A percentile compares a stretch with the other conserved stretches of the same genome.
These are phyloP conservation scores for Gossypium davidsonii DNA, from an alignment of 441 rosid genomes.

Conservation along the genomic window DNA sequence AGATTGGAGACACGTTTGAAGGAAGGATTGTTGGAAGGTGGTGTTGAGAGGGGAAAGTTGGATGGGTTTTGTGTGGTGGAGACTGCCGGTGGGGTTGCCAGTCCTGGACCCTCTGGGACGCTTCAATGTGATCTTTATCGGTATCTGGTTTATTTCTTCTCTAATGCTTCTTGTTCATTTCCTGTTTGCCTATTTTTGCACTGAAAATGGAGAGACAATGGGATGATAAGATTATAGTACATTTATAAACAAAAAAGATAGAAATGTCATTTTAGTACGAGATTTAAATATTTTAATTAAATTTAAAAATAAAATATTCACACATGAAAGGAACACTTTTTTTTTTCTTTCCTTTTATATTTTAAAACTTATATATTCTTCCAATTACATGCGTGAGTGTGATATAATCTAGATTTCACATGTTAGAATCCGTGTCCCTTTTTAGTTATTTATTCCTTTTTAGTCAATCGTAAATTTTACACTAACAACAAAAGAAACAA, in stretches of 20 bases:
- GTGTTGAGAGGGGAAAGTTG: constrained; percentile 16
- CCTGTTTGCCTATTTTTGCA: background rate
- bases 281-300: too few relatives aligned
- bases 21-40: constrained; percentile 30
- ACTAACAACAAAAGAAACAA: background rate
- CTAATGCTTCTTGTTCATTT: background rate
- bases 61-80: constrained; percentile 61
- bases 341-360: too few relatives aligned
- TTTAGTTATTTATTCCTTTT: background rate
- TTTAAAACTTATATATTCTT: too few relatives aligned
- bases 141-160: constrained; percentile 24
- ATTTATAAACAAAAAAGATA: too few relatives aligned
- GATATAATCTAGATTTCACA: background rate
- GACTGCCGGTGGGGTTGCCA: constrained; percentile 95
- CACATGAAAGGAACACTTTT: background rate
- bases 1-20: constrained; percentile 43
- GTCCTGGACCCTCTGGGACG: constrained; percentile 84
- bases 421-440: background rate
- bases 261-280: background rate
- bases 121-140: constrained; percentile 87
- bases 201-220: background rate
- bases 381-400: too few relatives aligned
- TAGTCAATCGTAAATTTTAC: background rate
- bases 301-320: background rate
- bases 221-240: background rate